Base-by-base conservation (phyloP, 2,329 filamentous ascomycete species). In the Scytalidium lignicola region DNA sequence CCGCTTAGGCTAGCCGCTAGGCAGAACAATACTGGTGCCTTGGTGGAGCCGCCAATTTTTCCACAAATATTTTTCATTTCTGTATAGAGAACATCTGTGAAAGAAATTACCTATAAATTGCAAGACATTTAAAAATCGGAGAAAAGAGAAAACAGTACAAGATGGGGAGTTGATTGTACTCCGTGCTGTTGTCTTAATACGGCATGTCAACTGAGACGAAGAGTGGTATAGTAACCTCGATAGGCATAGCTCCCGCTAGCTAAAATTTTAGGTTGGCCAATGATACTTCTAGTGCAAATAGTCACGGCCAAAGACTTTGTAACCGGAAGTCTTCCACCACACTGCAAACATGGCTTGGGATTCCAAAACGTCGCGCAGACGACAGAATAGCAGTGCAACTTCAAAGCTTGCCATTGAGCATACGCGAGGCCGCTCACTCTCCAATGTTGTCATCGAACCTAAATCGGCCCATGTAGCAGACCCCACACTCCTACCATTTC, bases 401-500 rank as follows among this genome's bases (percentile, higher is more conserved):
- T 47, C 45, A 8, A 56, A 41, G 22, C 23, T 18, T 28, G 12
- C 23, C 21, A 47, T 55, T 19, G 17, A 32, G 8, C 50, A 51
- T 17, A 22, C 49, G 5, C 56, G 53, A 29, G 54, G 45, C 28
- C 49, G 41, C 17, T 29, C 53, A 2, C 22, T 26, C 9, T 37
- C 55, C 3, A 51, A 41, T 17, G 43, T 54, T 21, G 47, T 47
- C 15, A 44, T 56, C 28, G 56, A 55, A 23, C 56, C 55, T 53
- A 68, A 62, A 60, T 82, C 82, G 3, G 67, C 74, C 48, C 82
- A 91, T 65, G 77, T 88, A 32, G 71, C 85, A 53, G 90, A 95
- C 62, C 78, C 83, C 12, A 80, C 82, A 48, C 77, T 95, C 2
- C 80, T 81, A 49, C 83, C 86, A 48, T 96, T 96, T 67, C 75